Evolutionary conservation across 2,329 filamentous ascomycete species (phyloP), one percentile per base, ranked within the genome.

Genomic region (Penicillium decumbens): DNA sequence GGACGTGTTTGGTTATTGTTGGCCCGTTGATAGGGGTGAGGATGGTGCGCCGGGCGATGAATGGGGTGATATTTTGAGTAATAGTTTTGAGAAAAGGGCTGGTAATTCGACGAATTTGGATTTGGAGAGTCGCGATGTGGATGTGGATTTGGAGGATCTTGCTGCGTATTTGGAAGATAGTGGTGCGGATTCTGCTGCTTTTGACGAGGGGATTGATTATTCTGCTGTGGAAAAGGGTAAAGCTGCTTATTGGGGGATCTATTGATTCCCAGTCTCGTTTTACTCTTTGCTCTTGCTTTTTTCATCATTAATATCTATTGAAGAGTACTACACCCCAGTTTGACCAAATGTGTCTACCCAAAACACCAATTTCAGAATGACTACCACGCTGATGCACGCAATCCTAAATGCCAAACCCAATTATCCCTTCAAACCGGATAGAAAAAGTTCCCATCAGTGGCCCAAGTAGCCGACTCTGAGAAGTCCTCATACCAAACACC

Each of bases 401-500:
- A 15, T 7, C n/a, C 12, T 25, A n/a, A n/a, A 13, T 8, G 3
- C 23, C 10, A 18, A 38, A 27, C 12, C n/a, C 37, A 37, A 4
- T n/a, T 15, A 6, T 13, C 15, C 23, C 5, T 37, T 33, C 44
- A 49, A 10, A 9, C 51, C 9, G 48, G 51, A 43, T 54, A 56
- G 32, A 47, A 53, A 35, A 56, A 56, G 28, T 51, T 41, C 3
- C 54, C 54, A 49, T 54, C 45, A 25, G 35, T 37, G 9, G 41
- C 58, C 69, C 69, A 72, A 33, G 55, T 58, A 12, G 61, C 61
- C 1, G 69, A 56, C n/a, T 59, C 58, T 6, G 68, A 69, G 41
- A 72, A 73, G 54, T 73, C 70, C 48, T 71, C 66, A 50, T 70
- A 72, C 68, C 67, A 70, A 41, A 69, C 48, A 1, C 68, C 66